phyloP scores from a whole-genome alignment of 2,329 filamentous ascomycete genomes.

The Drechslerella stenobrocha region DNA sequence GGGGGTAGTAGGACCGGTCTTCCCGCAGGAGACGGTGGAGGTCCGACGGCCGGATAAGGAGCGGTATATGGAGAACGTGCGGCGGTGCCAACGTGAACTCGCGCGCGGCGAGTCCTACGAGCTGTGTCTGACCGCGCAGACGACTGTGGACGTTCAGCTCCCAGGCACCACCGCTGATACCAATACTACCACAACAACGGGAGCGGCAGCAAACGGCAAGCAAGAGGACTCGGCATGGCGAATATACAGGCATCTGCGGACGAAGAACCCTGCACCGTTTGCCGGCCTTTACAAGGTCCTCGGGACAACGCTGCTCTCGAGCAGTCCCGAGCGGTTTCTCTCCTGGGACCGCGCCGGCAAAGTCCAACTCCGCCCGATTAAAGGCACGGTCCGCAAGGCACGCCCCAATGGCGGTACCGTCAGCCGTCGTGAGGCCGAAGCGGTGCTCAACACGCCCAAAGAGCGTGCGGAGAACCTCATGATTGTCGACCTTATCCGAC shows the following conservation, averaged over 20 bases:
- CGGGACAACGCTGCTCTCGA: slow-evolving; percentile 72
- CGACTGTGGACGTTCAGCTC: slow-evolving; percentile 52
- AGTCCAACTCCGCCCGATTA: slow-evolving; percentile 88
- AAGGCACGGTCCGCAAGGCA: slow-evolving; percentile 76
- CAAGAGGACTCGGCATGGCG: slow-evolving; percentile 63
- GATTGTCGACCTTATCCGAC: slow-evolving; percentile 95
- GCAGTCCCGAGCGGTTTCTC: slow-evolving; percentile 87
- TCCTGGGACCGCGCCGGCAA: slow-evolving; percentile 65
- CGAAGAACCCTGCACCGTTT: slow-evolving; percentile 78
- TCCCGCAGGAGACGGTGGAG: slow-evolving; percentile 7
- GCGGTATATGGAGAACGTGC: slow-evolving; percentile 55
- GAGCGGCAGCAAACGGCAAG: slow-evolving; percentile 54
- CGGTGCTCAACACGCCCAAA: slow-evolving; percentile 76
- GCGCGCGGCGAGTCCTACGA: slow-evolving; percentile 57
- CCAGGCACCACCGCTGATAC: too few species aligned
- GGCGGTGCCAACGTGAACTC: slow-evolving; percentile 55
- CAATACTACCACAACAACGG: neutral
- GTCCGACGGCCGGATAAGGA: slow-evolving; percentile 49
- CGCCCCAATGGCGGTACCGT: slow-evolving; percentile 69
- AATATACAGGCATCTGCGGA: slow-evolving; percentile 71
- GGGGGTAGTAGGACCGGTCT: slow-evolving; percentile 15
- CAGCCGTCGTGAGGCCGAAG: slow-evolving; percentile 67
- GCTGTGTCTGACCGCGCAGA: slow-evolving; percentile 55
- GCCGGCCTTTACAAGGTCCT: slow-evolving; percentile 77
- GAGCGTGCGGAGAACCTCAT: slow-evolving; percentile 95